Base-by-base conservation (phyloP, 2,329 filamentous ascomycete species). In the Ilyonectria robusta region DNA sequence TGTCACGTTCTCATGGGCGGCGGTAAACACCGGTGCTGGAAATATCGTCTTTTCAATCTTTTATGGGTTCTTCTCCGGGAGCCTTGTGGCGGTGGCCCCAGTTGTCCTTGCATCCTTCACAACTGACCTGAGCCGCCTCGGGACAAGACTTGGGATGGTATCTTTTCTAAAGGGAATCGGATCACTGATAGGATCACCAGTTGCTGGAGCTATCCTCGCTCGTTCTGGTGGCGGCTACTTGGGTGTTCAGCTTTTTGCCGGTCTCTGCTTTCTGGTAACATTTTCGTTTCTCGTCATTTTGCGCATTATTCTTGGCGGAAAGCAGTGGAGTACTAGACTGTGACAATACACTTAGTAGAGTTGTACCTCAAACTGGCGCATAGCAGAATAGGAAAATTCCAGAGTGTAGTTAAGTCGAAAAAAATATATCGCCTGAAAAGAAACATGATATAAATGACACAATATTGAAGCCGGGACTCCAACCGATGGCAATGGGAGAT, bases 41-140 rank as follows among this genome's bases (percentile, higher is more conserved):
- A 80, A 82, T 63, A 80, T 85, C 44, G 78, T 76, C 0, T 84
- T 87, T 64, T 79, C 81, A 29, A 75, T 82, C 1, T 68, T 84
- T 59, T 86, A 84, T 65, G 85, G 85, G 4, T 83, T 87, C 67
- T 82, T 84, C 63, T 82, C 83, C 1, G 84, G 84, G 4, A 81
- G 79, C 4, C 76, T 86, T 10, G 80, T 86, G 50, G 80, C 81
- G 6, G 76, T 87, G 26, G 80, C 82, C 1, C 79, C 82, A 1
- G 81, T 84, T 0, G 82, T 83, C 0, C 73, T 86, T 10, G 80
- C 82, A 3, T 79, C 78, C n/a, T 76, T 86, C 29, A 83, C 83
- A 1, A 75, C 78, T 1, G 82, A 85, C 56, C 70, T 83, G 46
- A 75, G 74, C 50, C 70, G 77, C 7, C 62, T 84, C 5, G 84